These are phyloP conservation scores for Solanum dulcamara DNA, from an alignment of 257 asterid genomes.

Conservation along the genomic window DNA sequence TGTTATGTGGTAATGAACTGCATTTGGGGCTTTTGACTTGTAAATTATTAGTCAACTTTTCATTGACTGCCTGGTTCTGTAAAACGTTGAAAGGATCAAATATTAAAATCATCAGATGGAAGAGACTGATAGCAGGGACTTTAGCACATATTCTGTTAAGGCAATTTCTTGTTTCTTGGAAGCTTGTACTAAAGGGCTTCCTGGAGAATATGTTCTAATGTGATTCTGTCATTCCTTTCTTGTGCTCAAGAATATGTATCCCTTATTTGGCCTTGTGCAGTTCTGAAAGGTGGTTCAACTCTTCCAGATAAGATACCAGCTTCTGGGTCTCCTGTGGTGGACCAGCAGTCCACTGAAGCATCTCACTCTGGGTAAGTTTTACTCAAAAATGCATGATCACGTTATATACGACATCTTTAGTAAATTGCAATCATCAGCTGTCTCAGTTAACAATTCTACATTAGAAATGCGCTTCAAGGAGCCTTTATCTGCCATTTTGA, in stretches of 20 bases:
- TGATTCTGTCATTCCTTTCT: not conserved
- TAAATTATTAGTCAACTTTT: not conserved
- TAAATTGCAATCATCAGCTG: not conserved
- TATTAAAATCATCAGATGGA: not conserved
- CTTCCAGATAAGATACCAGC: conserved; percentile 72
- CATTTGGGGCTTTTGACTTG: not conserved
- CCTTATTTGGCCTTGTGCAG: conserved; percentile 29
- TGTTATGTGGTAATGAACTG: not conserved
- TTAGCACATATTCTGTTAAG: not conserved
- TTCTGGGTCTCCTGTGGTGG: conserved; percentile 47
- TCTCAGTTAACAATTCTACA: not conserved
- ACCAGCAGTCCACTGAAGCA: conserved; percentile 59
- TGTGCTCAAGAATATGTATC: conserved; percentile 3
- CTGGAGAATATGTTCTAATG: not conserved
- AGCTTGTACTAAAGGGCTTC: not conserved
- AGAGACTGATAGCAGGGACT: not conserved
- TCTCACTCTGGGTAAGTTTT: conserved; percentile 70
- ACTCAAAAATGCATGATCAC: not conserved
- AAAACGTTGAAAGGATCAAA: not conserved
- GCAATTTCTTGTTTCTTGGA: not conserved
- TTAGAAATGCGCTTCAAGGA: not conserved
- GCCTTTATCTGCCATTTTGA: not conserved
- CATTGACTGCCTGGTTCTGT: not conserved
- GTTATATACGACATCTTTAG: not conserved
- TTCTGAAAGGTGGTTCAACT: conserved; percentile 80